Evolutionary conservation across 2,329 filamentous ascomycete species (phyloP), one percentile per base, ranked within the genome.

Genomic region (Venturia effusa): DNA sequence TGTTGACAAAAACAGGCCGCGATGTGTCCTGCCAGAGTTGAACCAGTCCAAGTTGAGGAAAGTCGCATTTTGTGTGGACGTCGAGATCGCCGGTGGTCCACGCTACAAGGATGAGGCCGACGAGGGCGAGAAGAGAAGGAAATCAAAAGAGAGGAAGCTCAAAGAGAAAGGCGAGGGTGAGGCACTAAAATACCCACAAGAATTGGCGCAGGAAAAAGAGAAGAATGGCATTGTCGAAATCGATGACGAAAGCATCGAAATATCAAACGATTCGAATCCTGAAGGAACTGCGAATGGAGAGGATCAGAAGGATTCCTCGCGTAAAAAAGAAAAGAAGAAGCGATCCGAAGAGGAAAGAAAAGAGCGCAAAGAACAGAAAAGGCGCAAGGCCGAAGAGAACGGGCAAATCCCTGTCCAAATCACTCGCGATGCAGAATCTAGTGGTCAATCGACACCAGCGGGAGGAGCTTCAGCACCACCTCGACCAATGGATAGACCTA

Each of bases 271-370:
- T 4, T 70, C 73, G 4, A 80, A 81, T 66, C 74, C 75, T 48
- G 71, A 74, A 64, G 71, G 74, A 69, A 72, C 70, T 55, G 43
- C 73, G 54, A 66, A 67, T 48, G 74, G 74, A 7, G 69, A 73
- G 61, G 67, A 73, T 66, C 67, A 75, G 71, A 71, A 72, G 61
- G 72, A 71, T 48, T 70, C 76, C 0, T 85, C 80, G 8, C 87
- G 87, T 69, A 97, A 95, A 76, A 94, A 91, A 75, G 92, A 97
- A 72, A 97, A 96, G 80, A 97, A 97, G 77, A 96, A 96, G 78
- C 87, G 88, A 68, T 96, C 90, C 48, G 93, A 97, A 72, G 92
- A 93, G 66, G 93, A 97, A 74, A 83, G 92, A 51, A 96, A 95
- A 72, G 90, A 94, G 66, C 85, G 92, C 63, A 96, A 95, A 73